Conservation (phyloP, 495 filamentous ascomycete genomes). For the Lophiostoma macrostomum region DNA sequence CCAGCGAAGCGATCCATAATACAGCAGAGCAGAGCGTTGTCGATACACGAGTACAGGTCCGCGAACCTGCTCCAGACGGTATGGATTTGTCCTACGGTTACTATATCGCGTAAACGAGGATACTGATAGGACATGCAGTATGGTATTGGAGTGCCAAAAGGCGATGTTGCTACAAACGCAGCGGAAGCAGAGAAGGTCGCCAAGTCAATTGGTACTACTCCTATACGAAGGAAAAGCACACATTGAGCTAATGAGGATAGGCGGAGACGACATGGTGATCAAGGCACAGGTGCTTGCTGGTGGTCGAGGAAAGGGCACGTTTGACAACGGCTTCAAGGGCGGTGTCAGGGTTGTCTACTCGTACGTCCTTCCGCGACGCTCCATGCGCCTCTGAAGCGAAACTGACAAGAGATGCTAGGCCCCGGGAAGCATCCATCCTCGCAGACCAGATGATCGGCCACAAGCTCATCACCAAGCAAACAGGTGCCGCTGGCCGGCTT, state of each 20-base stretch:
- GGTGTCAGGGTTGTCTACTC: conserved; percentile 98
- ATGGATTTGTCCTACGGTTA: conserved; percentile 31
- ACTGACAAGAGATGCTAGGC: conserved; percentile 42
- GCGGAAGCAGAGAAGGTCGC: conserved; percentile 90
- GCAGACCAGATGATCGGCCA: conserved; percentile 99
- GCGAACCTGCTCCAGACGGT: conserved; percentile 84
- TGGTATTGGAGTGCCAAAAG: conserved; percentile 87
- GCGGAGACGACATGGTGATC: conserved; percentile 96
- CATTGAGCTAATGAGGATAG: conserved; percentile 42
- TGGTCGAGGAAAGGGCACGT: conserved; percentile 93
- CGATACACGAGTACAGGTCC: conserved; percentile 96
- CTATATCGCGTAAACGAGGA: neutral
- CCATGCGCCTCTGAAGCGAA: neutral
- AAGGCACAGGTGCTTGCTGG: conserved; percentile 98
- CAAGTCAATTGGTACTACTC: conserved; percentile 68
- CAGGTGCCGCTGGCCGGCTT: conserved; percentile 81
- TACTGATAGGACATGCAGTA: conserved; percentile 57
- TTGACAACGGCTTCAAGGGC: conserved; percentile 98
- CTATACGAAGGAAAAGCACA: neutral
- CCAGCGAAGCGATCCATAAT: conserved; percentile 50
- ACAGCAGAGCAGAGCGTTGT: conserved; percentile 82
- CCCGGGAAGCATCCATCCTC: conserved; percentile 92
- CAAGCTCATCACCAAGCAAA: conserved; percentile 99
- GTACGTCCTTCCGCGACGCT: conserved; percentile 46
- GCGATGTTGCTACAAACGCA: conserved; percentile 74